These are phyloP conservation scores for Erucastrum elatum DNA, from an alignment of 345 rosid genomes.

Conservation along the genomic window DNA sequence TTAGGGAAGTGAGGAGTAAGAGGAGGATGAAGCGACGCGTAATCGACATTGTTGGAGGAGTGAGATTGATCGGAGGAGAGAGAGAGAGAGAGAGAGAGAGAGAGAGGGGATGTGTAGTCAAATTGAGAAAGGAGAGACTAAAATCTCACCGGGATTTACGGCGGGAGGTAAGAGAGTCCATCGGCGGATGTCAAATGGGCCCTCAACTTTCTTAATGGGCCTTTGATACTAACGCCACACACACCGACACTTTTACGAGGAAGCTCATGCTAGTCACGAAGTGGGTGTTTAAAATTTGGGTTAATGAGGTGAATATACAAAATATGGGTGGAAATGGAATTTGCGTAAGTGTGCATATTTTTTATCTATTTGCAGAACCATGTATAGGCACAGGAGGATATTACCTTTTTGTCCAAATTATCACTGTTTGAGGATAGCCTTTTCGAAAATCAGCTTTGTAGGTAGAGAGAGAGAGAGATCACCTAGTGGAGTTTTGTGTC, in stretches of 20 bases:
- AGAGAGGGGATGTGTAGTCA: conserved; percentile 5
- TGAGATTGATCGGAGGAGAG: conserved; percentile 13
- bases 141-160: conserved; percentile 26
- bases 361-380: too few species aligned
- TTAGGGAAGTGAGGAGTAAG: conserved; percentile 40
- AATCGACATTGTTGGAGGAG: neutral
- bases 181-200: neutral
- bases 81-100: neutral
- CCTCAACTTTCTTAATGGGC: neutral
- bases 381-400: too few species aligned
- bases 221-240: neutral
- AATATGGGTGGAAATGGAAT: too few species aligned
- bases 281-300: neutral
- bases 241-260: neutral
- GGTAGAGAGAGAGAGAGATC: too few species aligned
- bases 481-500: too few species aligned
- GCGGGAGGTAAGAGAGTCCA: neutral
- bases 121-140: neutral
- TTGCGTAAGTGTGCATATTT: too few species aligned
- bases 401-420: too few species aligned
- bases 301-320: too few species aligned
- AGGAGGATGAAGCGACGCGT: conserved; percentile 34
- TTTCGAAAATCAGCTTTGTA: too few species aligned
- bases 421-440: too few species aligned
- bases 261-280: neutral